Percentiles rank a stretch among this genome's conserved stretches.
Evolutionary conservation across 176 grass and related monocot genomes (phyloP).

Genomic region (Zoysia japonica): DNA sequence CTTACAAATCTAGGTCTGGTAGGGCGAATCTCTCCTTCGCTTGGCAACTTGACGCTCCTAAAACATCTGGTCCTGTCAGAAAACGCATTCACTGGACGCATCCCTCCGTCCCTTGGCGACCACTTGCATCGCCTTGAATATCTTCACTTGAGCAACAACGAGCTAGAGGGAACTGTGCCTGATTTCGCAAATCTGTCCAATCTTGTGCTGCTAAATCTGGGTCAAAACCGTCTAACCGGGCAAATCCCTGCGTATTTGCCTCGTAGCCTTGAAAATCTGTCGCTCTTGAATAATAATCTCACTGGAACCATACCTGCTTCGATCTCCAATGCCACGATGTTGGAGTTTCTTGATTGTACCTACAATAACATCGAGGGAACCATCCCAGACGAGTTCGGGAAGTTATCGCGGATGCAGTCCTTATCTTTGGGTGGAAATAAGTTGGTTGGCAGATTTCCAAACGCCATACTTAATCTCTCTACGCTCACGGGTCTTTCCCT

Average conservation of each 20-base stretch:
- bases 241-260: not conserved
- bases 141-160: slow-evolving; percentile 18
- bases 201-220: not conserved
- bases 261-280: not conserved
- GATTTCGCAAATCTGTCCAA: slow-evolving; percentile 16
- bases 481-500: not conserved
- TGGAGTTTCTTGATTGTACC: not conserved
- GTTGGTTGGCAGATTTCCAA: not conserved
- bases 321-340: slow-evolving; percentile 11
- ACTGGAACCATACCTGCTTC: slow-evolving; percentile 29
- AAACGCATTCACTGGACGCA: slow-evolving; percentile 25
- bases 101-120: slow-evolving; percentile 36
- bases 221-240: not conserved
- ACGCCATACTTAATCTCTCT: slow-evolving; percentile 16
- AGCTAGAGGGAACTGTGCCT: slow-evolving; percentile 10
- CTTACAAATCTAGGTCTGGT: slow-evolving; percentile 31
- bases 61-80: not conserved
- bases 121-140: not conserved
- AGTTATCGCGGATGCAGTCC: not conserved
- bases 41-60: slow-evolving; percentile 38
- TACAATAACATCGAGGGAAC: slow-evolving; percentile 21
- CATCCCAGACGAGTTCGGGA: slow-evolving; percentile 28
- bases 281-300: not conserved
- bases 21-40: slow-evolving; percentile 34
- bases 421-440: not conserved